A percentile compares a stretch with the other conserved stretches of the same genome.
Evolutionary conservation across 352 stramenopile genomes (phyloP).

Genomic region (Phytophthora tentaculata): DNA sequence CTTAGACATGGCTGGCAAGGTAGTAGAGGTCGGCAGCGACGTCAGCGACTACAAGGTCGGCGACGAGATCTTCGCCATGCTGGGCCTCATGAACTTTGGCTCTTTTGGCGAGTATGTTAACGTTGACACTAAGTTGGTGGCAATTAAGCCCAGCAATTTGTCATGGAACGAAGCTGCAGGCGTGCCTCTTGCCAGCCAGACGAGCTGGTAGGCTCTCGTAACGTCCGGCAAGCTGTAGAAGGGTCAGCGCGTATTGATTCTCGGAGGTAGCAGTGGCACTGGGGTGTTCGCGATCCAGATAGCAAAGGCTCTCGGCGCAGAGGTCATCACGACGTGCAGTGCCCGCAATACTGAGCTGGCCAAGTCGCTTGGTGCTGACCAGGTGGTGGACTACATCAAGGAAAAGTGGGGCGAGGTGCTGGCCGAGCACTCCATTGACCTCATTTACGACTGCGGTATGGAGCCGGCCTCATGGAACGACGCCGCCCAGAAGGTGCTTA

Average conservation of each 20-base stretch:
- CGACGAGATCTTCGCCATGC: conserved; percentile 44
- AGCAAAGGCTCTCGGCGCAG: conserved; percentile 46
- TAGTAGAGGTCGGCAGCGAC: conserved; percentile 42
- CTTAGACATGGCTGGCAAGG: conserved; percentile 29
- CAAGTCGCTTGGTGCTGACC: conserved; percentile 50
- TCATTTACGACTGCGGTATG: conserved; percentile 39
- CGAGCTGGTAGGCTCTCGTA: conserved; percentile 40
- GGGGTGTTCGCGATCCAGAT: conserved; percentile 68
- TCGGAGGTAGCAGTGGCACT: conserved; percentile 56
- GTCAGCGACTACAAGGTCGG: conserved; percentile 39
- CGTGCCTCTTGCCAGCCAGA: conserved; percentile 35
- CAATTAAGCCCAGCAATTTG: conserved; percentile 46
- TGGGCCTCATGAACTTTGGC: neutral
- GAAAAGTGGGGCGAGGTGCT: conserved; percentile 53
- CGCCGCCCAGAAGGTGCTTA: conserved; percentile 43
- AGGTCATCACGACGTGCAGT: conserved; percentile 45
- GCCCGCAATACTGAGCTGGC: conserved; percentile 49
- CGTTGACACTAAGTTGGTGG: conserved; percentile 31
- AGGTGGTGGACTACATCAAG: conserved; percentile 58
- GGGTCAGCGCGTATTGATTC: conserved; percentile 49
- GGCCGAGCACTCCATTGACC: conserved; percentile 35
- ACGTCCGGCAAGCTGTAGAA: conserved; percentile 38
- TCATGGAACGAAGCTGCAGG: conserved; percentile 45
- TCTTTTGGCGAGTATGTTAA: conserved; percentile 52
- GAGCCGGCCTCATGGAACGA: conserved; percentile 36